Evolutionary conservation across 2,329 filamentous ascomycete species (phyloP).

Genomic region (Botryotinia narcissicola): DNA sequence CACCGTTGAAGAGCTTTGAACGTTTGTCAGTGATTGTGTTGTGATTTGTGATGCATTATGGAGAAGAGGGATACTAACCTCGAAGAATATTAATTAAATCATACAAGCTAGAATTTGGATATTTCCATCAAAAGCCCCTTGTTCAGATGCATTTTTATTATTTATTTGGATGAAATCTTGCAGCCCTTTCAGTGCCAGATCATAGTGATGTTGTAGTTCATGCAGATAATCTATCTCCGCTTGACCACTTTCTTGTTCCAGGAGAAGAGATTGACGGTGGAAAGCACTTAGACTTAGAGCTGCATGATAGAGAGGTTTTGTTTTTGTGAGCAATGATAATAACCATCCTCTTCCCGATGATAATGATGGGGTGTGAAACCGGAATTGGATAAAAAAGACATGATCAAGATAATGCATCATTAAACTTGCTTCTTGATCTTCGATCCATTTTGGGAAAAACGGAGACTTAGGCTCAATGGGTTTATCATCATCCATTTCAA

Average conservation of each 20-base stretch:
- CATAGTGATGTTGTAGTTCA: conserved; percentile 20
- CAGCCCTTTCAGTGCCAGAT: conserved; percentile 6
- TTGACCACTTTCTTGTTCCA: conserved; percentile 20
- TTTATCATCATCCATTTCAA: neutral
- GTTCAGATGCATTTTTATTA: neutral
- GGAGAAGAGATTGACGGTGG: conserved; percentile 46
- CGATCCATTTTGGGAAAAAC: conserved; percentile 21
- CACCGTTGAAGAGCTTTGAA: conserved; percentile 38
- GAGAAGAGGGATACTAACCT: neutral
- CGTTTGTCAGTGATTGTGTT: neutral
- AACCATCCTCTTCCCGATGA: conserved; percentile 61
- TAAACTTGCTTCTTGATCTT: conserved; percentile 35
- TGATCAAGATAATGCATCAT: conserved; percentile 61
- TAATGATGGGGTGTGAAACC: conserved; percentile 57
- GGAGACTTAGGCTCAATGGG: neutral
- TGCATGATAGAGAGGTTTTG: conserved; percentile 55
- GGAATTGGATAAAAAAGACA: conserved; percentile 60
- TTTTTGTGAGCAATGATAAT: conserved; percentile 54
- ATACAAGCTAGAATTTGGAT: conserved; percentile 20
- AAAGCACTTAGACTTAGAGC: conserved; percentile 55
- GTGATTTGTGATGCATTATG: neutral
- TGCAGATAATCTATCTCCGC: conserved; percentile 20
- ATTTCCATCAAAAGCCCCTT: conserved; percentile 15
- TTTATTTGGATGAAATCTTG: conserved; percentile 6
- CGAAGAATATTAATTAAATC: conserved; percentile 20